Evolutionary conservation across 345 rosid genomes (phyloP), one percentile per base, ranked within the genome.

Genomic region (Populus ilicifolia): DNA sequence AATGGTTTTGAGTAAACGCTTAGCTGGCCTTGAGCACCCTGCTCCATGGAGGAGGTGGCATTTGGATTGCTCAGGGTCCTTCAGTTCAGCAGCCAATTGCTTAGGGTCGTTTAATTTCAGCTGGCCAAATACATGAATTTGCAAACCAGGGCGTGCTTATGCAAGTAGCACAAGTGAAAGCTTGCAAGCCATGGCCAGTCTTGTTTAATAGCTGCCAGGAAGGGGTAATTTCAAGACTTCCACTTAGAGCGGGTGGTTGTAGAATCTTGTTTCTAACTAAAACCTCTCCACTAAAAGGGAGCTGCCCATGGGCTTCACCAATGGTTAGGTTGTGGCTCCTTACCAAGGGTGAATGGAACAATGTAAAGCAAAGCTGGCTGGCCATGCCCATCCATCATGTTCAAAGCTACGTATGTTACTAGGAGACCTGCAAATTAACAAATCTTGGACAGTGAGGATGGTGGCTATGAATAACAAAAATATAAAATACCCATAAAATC

Each of bases 351-450:
- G 79, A 82, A 82, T 3, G 85, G 85, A 61, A 82, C 85, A 66
- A 82, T 78, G 79, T 82, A 82, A 23, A 82, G 82, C 64, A 82
- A 50, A 18, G 85, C 82, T 17, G 85, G 82, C 66, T 82, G 85
- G 63, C 85, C 85, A 41, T 82, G 84, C 17, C 85, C 85, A 78
- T 82, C 85, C 85, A 82, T 82, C 82, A 78, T 35, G 80, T 82
- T 82, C 79, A 82, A 67, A 82, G 84, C 85, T 50, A 75, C 71
- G 18, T 82, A 82, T 17, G 85, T 82, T 29, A 82, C 41, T 36
- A 82, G 75, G 35, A 82, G 85, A 56, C 85, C 85, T 82, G 79
- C 77, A 75, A 17, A 12, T 43, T 2, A 20, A 71, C 64, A 71
- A 5, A 38, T 33, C 20, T 25, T 43, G 39, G n/a, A 6, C 30